Percentiles rank a stretch among this genome's conserved stretches.
Conservation (phyloP, 352 stramenopile genomes). For the Globisporangium solare region DNA sequence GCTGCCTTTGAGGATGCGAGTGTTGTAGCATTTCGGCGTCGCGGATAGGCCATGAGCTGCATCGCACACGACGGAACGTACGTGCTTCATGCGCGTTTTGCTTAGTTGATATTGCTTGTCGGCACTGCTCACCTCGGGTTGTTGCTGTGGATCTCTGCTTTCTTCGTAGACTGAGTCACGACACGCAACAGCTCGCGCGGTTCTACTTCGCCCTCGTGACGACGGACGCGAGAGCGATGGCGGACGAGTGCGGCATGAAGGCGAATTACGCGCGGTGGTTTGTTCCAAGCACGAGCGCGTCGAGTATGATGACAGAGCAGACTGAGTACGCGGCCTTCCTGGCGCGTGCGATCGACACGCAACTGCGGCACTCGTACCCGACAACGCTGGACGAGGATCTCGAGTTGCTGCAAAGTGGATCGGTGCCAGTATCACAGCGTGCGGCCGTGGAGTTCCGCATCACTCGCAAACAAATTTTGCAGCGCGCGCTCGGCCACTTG, state of each 20-base stretch:
- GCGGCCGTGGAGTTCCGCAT: slow-evolving; percentile 40
- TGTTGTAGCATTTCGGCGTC: slow-evolving; percentile 25
- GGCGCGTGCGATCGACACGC: slow-evolving; percentile 7
- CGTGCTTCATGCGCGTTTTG: background rate
- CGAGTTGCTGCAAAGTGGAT: background rate
- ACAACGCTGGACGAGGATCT: slow-evolving; percentile 41
- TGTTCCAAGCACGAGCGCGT: slow-evolving; percentile 9
- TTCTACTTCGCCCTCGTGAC: slow-evolving; percentile 28
- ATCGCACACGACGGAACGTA: slow-evolving; percentile 32
- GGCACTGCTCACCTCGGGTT: background rate
- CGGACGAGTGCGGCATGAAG: slow-evolving; percentile 15
- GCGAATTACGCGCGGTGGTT: slow-evolving; percentile 33
- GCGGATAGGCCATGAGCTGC: slow-evolving; percentile 23
- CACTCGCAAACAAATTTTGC: slow-evolving; percentile 52
- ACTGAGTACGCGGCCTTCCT: slow-evolving; percentile 13
- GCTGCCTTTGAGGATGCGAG: slow-evolving; percentile 21
- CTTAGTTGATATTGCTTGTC: background rate
- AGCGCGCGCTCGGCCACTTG: slow-evolving; percentile 17
- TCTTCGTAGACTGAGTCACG: slow-evolving; percentile 9
- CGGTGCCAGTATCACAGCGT: background rate
- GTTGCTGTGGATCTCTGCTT: too few species aligned
- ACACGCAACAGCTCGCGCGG: slow-evolving; percentile 19
- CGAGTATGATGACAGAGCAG: slow-evolving; percentile 4
- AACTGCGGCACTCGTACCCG: slow-evolving; percentile 24
- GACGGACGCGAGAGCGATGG: slow-evolving; percentile 16